These are phyloP conservation scores for Fomitopsis palustris DNA, from an alignment of 1,284 basidiomycete species.

Conservation along the genomic window DNA sequence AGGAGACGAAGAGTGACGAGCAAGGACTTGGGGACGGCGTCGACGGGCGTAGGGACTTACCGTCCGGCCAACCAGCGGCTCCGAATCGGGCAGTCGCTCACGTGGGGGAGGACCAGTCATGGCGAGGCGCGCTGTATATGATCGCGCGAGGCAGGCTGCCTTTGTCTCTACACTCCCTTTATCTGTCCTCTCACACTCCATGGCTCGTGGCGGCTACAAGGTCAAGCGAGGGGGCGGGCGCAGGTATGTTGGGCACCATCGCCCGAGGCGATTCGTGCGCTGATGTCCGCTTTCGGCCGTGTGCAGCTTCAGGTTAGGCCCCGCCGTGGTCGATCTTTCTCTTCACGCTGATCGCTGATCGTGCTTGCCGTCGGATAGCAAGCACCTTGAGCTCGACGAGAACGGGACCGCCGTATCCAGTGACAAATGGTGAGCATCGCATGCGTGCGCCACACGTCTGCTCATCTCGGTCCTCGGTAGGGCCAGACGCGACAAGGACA, in stretches of 20 bases:
- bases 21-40: slow-evolving; percentile 3
- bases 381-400: slow-evolving; percentile 55
- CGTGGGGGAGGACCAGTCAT: not conserved
- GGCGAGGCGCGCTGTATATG: not conserved
- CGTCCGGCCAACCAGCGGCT: not conserved
- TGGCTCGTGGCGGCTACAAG: slow-evolving; percentile 67
- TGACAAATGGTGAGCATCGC: slow-evolving; percentile 42
- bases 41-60: slow-evolving; percentile 5
- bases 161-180: not conserved
- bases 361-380: slow-evolving; percentile 34
- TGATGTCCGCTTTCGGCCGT: not conserved
- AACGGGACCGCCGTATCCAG: slow-evolving; percentile 57
- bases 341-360: slow-evolving; percentile 1
- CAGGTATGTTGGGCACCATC: slow-evolving; percentile 15
- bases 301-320: slow-evolving; percentile 28
- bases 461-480: slow-evolving; percentile 6
- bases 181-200: slow-evolving; percentile 7
- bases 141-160: not conserved
- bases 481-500: slow-evolving; percentile 16
- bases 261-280: not conserved
- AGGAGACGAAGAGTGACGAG: not conserved
- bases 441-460: slow-evolving; percentile 3
- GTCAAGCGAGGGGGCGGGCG: slow-evolving; percentile 84
- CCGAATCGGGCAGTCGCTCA: not conserved
- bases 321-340: not conserved